A percentile compares a stretch with the other conserved stretches of the same genome.
phyloP scores from a whole-genome alignment of 192 early-diverging fungal species.

The Geranomyces michiganensis region DNA sequence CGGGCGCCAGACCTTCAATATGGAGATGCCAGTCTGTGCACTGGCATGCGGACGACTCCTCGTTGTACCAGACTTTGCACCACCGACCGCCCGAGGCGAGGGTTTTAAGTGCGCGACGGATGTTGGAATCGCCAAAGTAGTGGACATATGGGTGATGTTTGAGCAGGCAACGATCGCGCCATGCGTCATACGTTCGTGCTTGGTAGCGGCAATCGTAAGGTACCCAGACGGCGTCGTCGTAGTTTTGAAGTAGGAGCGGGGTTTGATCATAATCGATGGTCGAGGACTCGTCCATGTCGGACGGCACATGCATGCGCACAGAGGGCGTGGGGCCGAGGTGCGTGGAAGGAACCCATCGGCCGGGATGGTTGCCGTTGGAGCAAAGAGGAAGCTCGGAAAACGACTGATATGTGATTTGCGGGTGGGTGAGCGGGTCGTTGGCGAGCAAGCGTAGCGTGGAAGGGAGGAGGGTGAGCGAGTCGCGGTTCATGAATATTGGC shows the following conservation, averaged over 20 bases:
- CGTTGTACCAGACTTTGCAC: conserved; percentile 9
- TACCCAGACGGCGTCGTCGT: background rate
- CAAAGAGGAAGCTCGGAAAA: background rate
- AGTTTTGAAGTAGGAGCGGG: background rate
- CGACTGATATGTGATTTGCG: background rate
- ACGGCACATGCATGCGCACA: conserved; percentile 5
- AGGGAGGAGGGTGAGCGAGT: background rate
- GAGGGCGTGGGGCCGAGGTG: background rate
- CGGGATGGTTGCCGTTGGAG: background rate
- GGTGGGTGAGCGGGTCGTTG: background rate
- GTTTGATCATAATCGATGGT: no score
- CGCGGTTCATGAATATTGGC: background rate
- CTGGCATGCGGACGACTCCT: background rate
- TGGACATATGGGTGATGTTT: background rate
- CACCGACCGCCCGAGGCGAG: conserved; percentile 1
- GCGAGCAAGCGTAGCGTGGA: background rate
- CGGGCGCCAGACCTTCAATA: conserved; percentile 4
- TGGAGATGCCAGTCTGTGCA: conserved; percentile 3
- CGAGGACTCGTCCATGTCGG: background rate
- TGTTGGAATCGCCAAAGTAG: conserved; percentile 9
- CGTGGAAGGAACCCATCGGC: conserved; percentile 3
- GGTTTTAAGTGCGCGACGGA: background rate
- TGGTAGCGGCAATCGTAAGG: conserved; percentile 2
- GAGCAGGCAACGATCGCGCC: background rate
- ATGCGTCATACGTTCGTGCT: background rate